Percentiles rank a stretch among this genome's conserved stretches.
Conservation (phyloP, 1,284 basidiomycete genomes). For the Rhizoctonia solani region DNA sequence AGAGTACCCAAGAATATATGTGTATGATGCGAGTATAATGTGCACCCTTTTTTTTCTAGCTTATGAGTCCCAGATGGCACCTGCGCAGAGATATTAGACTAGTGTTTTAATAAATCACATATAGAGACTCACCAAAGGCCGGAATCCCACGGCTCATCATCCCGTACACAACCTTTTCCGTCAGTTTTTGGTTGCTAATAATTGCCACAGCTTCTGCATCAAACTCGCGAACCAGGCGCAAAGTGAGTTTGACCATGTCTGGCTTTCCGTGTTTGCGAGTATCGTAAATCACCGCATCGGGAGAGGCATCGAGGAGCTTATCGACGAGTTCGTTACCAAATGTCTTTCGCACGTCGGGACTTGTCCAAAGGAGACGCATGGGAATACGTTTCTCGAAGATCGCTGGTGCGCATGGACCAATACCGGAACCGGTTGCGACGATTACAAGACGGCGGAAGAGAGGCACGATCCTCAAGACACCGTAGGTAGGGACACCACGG, state of each 20-base stretch:
- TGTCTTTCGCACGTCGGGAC: constrained; percentile 61
- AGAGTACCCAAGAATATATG: no score
- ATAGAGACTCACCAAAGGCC: constrained; percentile 53
- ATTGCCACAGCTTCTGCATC: constrained; percentile 62
- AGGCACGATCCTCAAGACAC: constrained; percentile 60
- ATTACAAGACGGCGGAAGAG: constrained; percentile 63
- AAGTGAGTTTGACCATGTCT: constrained; percentile 57
- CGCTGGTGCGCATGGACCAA: constrained; percentile 61
- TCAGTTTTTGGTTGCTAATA: constrained; percentile 64
- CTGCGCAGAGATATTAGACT: background rate
- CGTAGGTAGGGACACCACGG: constrained; percentile 53
- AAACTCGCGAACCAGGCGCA: constrained; percentile 58
- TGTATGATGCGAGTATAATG: no score
- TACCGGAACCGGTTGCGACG: constrained; percentile 65
- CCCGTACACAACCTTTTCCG: constrained; percentile 52
- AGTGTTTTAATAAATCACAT: background rate
- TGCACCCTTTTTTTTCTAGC: no score
- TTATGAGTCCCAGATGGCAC: constrained; percentile 39
- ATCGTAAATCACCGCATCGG: constrained; percentile 61
- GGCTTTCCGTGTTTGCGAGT: constrained; percentile 63
- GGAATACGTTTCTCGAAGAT: constrained; percentile 58
- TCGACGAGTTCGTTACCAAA: constrained; percentile 63
- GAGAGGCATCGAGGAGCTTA: constrained; percentile 56
- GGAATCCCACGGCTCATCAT: constrained; percentile 58
- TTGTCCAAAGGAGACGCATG: constrained; percentile 62